A percentile compares a stretch with the other conserved stretches of the same genome.
phyloP scores from a whole-genome alignment of 495 filamentous ascomycete species.

The Penicillium crystallinum region DNA sequence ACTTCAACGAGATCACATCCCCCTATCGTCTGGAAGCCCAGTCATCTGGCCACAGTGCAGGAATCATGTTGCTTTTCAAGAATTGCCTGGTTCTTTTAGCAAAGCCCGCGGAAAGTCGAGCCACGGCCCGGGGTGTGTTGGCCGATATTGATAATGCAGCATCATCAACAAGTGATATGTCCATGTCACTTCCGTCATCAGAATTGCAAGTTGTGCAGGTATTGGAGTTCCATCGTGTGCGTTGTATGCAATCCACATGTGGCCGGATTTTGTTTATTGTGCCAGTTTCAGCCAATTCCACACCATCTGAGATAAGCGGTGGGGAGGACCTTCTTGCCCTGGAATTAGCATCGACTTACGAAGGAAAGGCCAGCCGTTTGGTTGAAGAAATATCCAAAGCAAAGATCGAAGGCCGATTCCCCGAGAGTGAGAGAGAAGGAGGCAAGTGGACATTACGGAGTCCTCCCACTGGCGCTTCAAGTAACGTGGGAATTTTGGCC shows the following conservation, averaged over 20 bases:
- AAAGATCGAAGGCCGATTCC: conserved; percentile 75
- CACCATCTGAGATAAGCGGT: conserved; percentile 31
- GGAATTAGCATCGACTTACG: conserved; percentile 59
- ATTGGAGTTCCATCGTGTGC: conserved; percentile 62
- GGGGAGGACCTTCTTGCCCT: conserved; percentile 58
- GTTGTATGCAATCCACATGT: conserved; percentile 71
- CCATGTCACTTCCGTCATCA: conserved; percentile 25
- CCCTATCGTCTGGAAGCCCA: conserved; percentile 56
- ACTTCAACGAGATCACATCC: conserved; percentile 69
- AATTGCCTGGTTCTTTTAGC: conserved; percentile 73
- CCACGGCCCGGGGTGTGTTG: conserved; percentile 71
- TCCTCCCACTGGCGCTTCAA: conserved; percentile 49
- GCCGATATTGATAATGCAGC: conserved; percentile 66
- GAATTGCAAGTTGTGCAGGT: conserved; percentile 73
- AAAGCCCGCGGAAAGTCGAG: conserved; percentile 53
- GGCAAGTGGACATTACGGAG: conserved; percentile 73
- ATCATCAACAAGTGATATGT: conserved; percentile 43
- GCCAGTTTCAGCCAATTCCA: conserved; percentile 52
- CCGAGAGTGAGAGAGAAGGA: conserved; percentile 72
- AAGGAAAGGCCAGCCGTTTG: conserved; percentile 69
- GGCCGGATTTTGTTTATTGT: conserved; percentile 69
- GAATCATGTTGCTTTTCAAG: conserved; percentile 78
- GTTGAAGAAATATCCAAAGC: conserved; percentile 85
- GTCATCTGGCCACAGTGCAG: conserved; percentile 40
- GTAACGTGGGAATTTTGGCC: conserved; percentile 61